Base-by-base conservation (phyloP, 2,329 filamentous ascomycete genomes). In the Xenoacremonium recifei region DNA sequence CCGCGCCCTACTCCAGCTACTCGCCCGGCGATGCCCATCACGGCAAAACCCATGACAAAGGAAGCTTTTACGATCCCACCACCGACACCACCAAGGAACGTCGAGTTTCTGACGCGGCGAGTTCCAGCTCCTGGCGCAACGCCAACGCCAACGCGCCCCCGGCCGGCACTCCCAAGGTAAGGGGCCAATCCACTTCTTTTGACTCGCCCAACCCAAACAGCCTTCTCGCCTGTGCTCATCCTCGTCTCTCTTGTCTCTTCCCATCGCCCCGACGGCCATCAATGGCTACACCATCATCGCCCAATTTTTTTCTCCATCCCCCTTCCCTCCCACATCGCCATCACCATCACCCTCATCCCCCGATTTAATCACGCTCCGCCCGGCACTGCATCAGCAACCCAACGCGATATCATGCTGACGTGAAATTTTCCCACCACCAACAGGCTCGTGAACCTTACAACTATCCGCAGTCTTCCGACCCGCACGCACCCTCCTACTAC, bases 51-150 rank as follows among this genome's bases (percentile, higher is more conserved):
- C 69, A 64, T 58, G 67, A 68, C 39, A 69, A 70, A 57, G 64
- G 72, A 55, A 69, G 70, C 59, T 76, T 75, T 62, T 79, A 79
- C 65, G 75, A 79, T 53, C 75, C 75, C 13, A 71, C 71, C 32
- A 75, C 71, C 32, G 75, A 79, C 62, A 69, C 68, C 46, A 70
- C 67, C 36, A 69, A 65, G 47, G 71, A 73, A 57, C 72, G 69
- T 54, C 66, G 64, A 47, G 60, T 69, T 51, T 72, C 70, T 44
- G 73, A 76, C 55, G 43, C 55, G 53, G 55, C 55, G 42, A 42
- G 45, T 48, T 45, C 54, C 31, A n/a, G n/a, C n/a, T 67, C 70
- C 54, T 75, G 72, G 70, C 69, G 69, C 55, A 69, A 57, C 50
- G n/a, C n/a, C n/a, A 53, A 49, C 49, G 49, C 49, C 49, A 51